Percentiles rank a stretch among this genome's conserved stretches.
Conservation (phyloP, 495 filamentous ascomycete species). For the Neurospora intermedia region DNA sequence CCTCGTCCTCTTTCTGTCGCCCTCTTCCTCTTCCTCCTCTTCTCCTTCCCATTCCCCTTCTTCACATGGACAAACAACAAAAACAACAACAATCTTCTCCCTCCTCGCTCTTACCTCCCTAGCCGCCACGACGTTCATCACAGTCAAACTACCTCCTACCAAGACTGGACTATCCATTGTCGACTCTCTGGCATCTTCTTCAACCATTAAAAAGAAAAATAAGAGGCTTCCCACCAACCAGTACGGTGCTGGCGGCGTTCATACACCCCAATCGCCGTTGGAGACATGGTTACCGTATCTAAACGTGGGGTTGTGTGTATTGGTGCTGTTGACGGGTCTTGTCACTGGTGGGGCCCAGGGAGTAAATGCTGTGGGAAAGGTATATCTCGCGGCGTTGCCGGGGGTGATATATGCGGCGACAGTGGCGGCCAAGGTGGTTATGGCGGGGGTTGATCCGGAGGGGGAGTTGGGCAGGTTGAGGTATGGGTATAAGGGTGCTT, state of each 20-base stretch:
- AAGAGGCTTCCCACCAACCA: background rate
- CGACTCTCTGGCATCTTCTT: constrained; percentile 13
- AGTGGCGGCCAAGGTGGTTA: constrained; percentile 38
- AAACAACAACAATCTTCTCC: constrained; percentile 30
- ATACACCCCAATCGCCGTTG: constrained; percentile 25
- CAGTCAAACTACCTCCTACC: constrained; percentile 30
- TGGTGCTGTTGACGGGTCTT: constrained; percentile 26
- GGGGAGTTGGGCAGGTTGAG: constrained; percentile 39
- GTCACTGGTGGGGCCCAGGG: constrained; percentile 4
- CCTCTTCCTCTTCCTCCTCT: constrained; percentile 1
- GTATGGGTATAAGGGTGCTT: constrained; percentile 53
- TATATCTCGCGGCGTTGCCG: constrained; percentile 28
- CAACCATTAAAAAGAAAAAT: background rate
- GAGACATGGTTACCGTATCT: constrained; percentile 37
- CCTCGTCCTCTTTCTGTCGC: constrained; percentile 29
- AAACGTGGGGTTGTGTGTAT: constrained; percentile 31
- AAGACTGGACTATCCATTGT: constrained; percentile 26
- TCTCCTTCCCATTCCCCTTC: background rate
- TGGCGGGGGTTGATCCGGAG: constrained; percentile 46
- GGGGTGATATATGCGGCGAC: constrained; percentile 36
- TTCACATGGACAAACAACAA: constrained; percentile 15
- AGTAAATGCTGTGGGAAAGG: background rate
- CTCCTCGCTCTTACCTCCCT: constrained; percentile 51
- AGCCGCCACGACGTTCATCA: constrained; percentile 42
- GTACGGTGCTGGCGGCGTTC: constrained; percentile 2